These are phyloP conservation scores for Ustilaginoidea virens DNA, from an alignment of 2,329 filamentous ascomycete species.

Conservation along the genomic window DNA sequence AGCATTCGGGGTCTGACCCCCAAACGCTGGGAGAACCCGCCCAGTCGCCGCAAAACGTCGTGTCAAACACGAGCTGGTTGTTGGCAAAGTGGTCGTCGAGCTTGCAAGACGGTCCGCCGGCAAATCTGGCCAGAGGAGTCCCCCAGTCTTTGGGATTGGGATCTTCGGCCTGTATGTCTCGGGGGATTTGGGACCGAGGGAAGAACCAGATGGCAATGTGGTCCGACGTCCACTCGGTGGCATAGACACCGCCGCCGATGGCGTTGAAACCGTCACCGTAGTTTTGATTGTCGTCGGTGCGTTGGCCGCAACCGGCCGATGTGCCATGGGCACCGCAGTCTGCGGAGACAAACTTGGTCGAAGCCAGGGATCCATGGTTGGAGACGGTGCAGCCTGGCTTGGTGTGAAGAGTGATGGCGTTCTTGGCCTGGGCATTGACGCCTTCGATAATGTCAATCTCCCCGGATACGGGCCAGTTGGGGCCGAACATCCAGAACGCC, in stretches of 20 bases:
- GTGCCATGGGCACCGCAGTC: conserved; percentile 42
- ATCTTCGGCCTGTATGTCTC: conserved; percentile 39
- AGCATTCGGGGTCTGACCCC: conserved; percentile 39
- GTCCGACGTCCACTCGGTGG: conserved; percentile 58
- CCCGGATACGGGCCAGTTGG: conserved; percentile 53
- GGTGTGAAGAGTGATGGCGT: conserved; percentile 56
- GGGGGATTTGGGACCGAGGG: conserved; percentile 46
- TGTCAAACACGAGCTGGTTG: conserved; percentile 68
- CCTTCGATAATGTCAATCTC: conserved; percentile 76
- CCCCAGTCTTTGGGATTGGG: conserved; percentile 59
- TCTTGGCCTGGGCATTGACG: conserved; percentile 45
- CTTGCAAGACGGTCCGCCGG: conserved; percentile 50
- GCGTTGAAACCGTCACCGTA: conserved; percentile 60
- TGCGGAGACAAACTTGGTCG: conserved; percentile 26
- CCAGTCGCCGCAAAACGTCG: conserved; percentile 80
- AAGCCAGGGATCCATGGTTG: conserved; percentile 29
- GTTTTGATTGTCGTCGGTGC: conserved; percentile 32
- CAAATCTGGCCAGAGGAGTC: conserved; percentile 51
- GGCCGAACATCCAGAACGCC: conserved; percentile 54
- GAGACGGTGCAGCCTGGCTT: conserved; percentile 40
- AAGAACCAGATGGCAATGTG: conserved; percentile 76
- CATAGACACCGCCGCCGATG: conserved; percentile 54
- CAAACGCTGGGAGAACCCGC: conserved; percentile 50
- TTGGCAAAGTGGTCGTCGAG: conserved; percentile 54
- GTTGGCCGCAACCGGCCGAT: conserved; percentile 44